Conservation (phyloP, 2,329 filamentous ascomycete species). For the Nemania abortiva region DNA sequence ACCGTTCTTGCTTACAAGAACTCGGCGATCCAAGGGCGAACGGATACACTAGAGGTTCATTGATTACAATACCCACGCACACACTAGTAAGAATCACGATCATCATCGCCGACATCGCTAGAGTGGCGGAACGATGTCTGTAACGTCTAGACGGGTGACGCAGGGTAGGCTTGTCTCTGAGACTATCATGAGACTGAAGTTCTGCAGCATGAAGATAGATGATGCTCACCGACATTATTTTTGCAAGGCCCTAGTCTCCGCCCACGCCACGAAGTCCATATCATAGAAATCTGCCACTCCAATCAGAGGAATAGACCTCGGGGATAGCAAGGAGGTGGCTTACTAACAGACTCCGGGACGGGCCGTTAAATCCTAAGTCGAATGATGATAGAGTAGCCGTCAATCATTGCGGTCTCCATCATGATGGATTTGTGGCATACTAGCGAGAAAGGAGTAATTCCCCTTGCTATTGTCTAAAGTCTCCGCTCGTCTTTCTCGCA, state of each 20-base stretch:
- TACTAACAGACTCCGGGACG: neutral
- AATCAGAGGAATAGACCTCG: neutral
- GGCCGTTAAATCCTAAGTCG: neutral
- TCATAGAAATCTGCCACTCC: neutral
- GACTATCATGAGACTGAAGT: neutral
- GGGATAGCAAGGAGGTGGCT: neutral
- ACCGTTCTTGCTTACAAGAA: conserved; percentile 1
- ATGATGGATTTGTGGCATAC: neutral
- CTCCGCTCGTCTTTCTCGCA: neutral
- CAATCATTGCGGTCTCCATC: neutral
- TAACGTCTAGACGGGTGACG: neutral
- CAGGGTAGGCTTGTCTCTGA: neutral
- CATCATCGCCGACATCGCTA: too few species aligned
- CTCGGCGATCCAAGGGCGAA: neutral
- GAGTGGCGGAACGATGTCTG: too few species aligned
- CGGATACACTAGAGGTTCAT: neutral
- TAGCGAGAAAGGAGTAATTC: conserved; percentile 1
- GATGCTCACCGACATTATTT: neutral
- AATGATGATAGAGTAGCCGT: neutral
- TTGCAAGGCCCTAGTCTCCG: neutral
- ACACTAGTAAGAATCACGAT: too few species aligned
- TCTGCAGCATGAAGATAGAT: neutral
- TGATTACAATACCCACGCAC: neutral
- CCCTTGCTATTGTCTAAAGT: neutral
- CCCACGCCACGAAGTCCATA: neutral